Evolutionary conservation across 768 basidiomycete species (phyloP), one percentile per base, ranked within the genome.

Genomic region (Hypsizygus marmoreus): DNA sequence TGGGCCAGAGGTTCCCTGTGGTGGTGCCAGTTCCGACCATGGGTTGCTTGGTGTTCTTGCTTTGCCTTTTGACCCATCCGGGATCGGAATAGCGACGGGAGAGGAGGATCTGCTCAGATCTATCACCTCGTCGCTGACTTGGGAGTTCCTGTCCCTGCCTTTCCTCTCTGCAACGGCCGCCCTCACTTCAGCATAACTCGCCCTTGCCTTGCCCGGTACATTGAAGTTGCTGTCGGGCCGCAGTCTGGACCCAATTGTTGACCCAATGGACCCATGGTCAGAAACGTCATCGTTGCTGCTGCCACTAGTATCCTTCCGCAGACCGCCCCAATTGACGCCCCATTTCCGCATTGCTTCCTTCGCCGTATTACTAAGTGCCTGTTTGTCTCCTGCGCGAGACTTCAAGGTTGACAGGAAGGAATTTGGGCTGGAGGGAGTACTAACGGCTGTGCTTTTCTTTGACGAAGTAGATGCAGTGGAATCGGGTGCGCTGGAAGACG

Each of bases 331-430:
- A 47, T 82, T 91, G 20, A 83, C 84, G 17, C 92, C 85, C 92
- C 92, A 95, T 62, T 95, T 95, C 48, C 86, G 83, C 76, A 97
- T 86, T 7, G 88, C 79, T 59, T 97, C 95, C 61, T 86, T 88
- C 10, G 93, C 90, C 0, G 88, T 82, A 55, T 88, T 86, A 52
- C 83, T 85, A 33, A 95, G 69, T 6, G 89, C 88, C 63, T 94
- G 88, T 61, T 92, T 95, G 64, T 95, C 94, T 2, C 71, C 72
- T 0, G 84, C 81, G 32, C 85, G 86, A 5, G 89, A 81, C 61
- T 87, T 88, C 41, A 91, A 75, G 17, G 86, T 84, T 13, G 88
- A 81, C 36, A 95, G 77, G 70, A 97, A 88, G 13, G 84, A 77
- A 53, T 77, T 65, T 17, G 83, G 72, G 43, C 75, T 77, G 1